Evolutionary conservation across 257 asterid genomes (phyloP).

Genomic region (Nicotiana otophora): DNA sequence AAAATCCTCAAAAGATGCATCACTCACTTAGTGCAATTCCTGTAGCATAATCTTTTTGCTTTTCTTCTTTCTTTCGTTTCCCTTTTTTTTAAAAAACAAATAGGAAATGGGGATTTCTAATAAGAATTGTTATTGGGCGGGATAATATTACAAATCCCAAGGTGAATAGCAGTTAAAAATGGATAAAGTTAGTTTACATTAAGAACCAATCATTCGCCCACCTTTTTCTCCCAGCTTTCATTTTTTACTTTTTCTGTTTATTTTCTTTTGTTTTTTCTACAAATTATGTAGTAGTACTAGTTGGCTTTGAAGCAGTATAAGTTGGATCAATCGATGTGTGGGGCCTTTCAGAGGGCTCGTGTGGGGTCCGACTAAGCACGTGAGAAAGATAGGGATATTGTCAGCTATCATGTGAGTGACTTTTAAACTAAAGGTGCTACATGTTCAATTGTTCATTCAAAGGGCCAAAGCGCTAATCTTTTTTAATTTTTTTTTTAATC

Average conservation of each 20-base stretch:
- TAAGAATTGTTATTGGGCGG: background rate
- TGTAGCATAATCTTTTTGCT: conserved; percentile 4
- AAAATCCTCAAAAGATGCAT: conserved; percentile 1
- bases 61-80: background rate
- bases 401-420: conserved; percentile 71
- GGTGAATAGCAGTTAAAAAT: conserved; percentile 12
- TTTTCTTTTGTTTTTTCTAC: background rate
- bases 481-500: too few relatives aligned
- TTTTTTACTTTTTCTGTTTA: background rate
- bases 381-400: conserved; percentile 63
- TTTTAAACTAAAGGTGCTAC: conserved; percentile 4
- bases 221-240: conserved; percentile 10
- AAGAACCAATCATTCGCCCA: background rate
- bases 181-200: conserved; percentile 18
- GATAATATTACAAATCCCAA: conserved; percentile 23
- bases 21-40: background rate
- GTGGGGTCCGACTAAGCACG: conserved; percentile 82
- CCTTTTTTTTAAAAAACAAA: background rate
- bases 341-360: conserved; percentile 19
- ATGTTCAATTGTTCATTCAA: conserved; percentile 12
- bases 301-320: background rate
- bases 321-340: background rate
- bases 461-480: conserved; percentile 7
- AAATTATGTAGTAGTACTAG: background rate
- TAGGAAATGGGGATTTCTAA: background rate